Conservation (phyloP, 192 early-diverging fungal species). For the Lobulomyces angularis region DNA sequence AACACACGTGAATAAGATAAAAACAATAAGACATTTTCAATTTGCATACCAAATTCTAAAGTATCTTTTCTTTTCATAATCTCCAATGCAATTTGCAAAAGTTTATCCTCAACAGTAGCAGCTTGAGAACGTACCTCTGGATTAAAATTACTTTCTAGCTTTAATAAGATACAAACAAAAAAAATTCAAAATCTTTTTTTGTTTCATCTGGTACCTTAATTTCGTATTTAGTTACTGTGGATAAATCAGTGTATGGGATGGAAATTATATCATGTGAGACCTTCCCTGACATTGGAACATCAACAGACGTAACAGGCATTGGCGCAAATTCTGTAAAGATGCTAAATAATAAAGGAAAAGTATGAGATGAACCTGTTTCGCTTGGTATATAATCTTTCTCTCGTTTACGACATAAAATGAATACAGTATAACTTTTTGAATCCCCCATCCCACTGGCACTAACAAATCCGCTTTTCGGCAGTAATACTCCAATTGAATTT, state of each 20-base stretch:
- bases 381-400: no score
- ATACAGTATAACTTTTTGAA: constrained; percentile 13
- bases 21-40: no score
- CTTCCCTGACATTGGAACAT: constrained; percentile 19
- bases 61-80: no score
- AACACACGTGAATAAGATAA: no score
- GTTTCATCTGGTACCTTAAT: constrained; percentile 30
- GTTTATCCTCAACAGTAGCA: no score
- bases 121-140: no score
- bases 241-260: constrained; percentile 38
- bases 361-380: constrained; percentile 3
- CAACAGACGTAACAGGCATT: constrained; percentile 40
- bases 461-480: constrained; percentile 11
- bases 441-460: constrained; percentile 1
- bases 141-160: neutral
- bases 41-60: no score
- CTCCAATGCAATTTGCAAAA: no score
- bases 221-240: constrained; percentile 37
- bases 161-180: neutral
- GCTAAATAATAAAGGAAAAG: neutral
- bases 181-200: neutral
- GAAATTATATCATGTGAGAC: constrained; percentile 20
- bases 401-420: constrained; percentile 16
- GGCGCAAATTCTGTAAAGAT: constrained; percentile 25
- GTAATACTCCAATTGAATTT: constrained; percentile 51